Percentiles rank a stretch among this genome's conserved stretches.
Evolutionary conservation across 257 asterid species (phyloP).

Genomic region (Petunia secreta): DNA sequence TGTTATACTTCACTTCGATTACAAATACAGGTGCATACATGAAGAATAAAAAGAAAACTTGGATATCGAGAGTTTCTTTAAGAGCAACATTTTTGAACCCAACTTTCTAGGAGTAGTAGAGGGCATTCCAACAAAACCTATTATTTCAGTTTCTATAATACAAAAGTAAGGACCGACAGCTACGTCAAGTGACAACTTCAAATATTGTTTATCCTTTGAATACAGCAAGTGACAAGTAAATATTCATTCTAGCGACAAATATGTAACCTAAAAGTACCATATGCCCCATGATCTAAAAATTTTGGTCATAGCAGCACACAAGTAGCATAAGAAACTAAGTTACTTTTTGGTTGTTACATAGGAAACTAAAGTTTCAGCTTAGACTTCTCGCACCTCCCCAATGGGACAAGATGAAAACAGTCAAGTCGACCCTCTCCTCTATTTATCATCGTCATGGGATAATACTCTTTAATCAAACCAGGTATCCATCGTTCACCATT

Average conservation of each 20-base stretch:
- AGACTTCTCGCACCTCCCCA: neutral
- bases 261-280: neutral
- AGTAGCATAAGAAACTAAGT: constrained; percentile 14
- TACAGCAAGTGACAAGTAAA: neutral
- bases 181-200: neutral
- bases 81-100: neutral
- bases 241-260: neutral
- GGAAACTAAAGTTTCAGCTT: neutral
- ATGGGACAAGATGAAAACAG: neutral
- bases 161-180: constrained; percentile 6
- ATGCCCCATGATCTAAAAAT: neutral
- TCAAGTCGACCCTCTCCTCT: neutral
- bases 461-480: neutral
- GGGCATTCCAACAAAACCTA: neutral
- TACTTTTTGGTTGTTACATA: neutral
- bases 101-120: neutral
- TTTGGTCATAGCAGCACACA: constrained; percentile 13
- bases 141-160: neutral
- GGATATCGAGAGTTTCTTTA: neutral
- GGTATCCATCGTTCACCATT: neutral
- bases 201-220: neutral
- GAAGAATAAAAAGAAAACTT: neutral
- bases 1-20: neutral
- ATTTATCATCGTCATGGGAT: neutral
- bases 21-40: constrained; percentile 6